Evolutionary conservation across 1,284 basidiomycete genomes (phyloP).

Genomic region (Pyrrhoderma lamaoense): DNA sequence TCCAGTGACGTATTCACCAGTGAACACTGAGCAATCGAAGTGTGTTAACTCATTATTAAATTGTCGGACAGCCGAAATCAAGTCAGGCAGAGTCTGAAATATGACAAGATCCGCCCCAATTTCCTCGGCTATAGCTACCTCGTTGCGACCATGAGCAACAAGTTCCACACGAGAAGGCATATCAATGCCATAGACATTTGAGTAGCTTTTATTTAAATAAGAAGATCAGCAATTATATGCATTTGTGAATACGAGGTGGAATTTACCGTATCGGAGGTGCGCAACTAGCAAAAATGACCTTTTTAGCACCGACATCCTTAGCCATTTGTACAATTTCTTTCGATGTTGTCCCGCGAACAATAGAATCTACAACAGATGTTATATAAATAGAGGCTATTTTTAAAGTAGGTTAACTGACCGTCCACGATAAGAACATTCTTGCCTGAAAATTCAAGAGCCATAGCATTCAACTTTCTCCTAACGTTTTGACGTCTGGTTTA

Average conservation of each 20-base stretch:
- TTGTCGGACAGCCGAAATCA: constrained; percentile 81
- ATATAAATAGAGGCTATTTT: constrained; percentile 5
- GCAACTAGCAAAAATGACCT: constrained; percentile 94
- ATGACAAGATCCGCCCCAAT: constrained; percentile 97
- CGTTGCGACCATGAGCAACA: constrained; percentile 81
- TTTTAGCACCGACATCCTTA: constrained; percentile 97
- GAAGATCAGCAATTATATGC: background rate
- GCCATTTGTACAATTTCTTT: constrained; percentile 99
- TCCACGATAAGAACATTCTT: constrained; percentile 97
- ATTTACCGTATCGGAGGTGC: constrained; percentile 93
- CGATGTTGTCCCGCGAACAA: constrained; percentile 97
- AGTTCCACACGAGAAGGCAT: constrained; percentile 96
- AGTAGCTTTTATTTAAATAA: constrained; percentile 63
- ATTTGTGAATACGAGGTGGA: too few species aligned
- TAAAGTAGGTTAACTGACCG: constrained; percentile 44
- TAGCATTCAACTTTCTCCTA: constrained; percentile 93
- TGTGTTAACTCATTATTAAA: constrained; percentile 75
- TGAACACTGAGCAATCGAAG: constrained; percentile 98
- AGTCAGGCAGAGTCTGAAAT: constrained; percentile 92
- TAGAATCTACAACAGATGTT: constrained; percentile 29
- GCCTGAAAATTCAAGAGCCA: constrained; percentile 94
- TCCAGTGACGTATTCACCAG: constrained; percentile 94
- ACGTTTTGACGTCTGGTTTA: constrained; percentile 82
- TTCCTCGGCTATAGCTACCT: constrained; percentile 68
- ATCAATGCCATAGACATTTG: constrained; percentile 99